Percentiles rank a stretch among this genome's conserved stretches.
phyloP scores from a whole-genome alignment of 306 rosid species.

The Pachyrhizus erosus region DNA sequence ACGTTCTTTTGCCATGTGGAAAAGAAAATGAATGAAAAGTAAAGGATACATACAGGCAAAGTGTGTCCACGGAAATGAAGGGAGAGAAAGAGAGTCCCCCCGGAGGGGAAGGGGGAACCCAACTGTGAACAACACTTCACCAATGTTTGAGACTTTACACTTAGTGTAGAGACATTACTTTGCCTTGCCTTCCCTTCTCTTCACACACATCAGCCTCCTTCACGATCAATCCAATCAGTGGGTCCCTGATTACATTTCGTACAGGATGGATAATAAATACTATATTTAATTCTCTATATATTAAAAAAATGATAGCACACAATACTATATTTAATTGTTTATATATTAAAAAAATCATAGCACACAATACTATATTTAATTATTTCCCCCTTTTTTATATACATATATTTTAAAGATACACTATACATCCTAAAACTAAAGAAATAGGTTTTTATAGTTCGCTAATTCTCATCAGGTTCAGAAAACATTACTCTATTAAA shows the following conservation, averaged over 20 bases:
- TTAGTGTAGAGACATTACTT: slow-evolving; percentile 26
- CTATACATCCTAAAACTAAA: too few relatives aligned
- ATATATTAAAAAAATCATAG: too few relatives aligned
- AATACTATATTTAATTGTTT: neutral
- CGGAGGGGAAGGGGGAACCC: neutral
- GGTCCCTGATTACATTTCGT: slow-evolving; percentile 52
- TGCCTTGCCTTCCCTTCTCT: neutral
- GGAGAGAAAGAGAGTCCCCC: neutral
- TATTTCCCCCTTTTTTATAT: too few relatives aligned
- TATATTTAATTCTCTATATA: neutral
- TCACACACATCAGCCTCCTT: slow-evolving; percentile 25
- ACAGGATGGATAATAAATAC: slow-evolving; percentile 9
- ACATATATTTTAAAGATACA: neutral
- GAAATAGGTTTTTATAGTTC: too few relatives aligned
- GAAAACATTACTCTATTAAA: too few relatives aligned
- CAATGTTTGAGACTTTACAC: neutral
- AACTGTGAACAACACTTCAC: neutral
- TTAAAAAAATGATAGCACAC: too few relatives aligned
- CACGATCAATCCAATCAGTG: slow-evolving; percentile 54
- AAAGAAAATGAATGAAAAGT: neutral
- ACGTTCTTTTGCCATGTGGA: neutral
- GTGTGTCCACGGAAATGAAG: neutral
- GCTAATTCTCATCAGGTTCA: too few relatives aligned
- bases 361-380: neutral
- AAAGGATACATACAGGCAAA: too few relatives aligned